Evolutionary conservation across 2,329 filamentous ascomycete genomes (phyloP), one percentile per base, ranked within the genome.

Genomic region (Metarhizium guizhouense): DNA sequence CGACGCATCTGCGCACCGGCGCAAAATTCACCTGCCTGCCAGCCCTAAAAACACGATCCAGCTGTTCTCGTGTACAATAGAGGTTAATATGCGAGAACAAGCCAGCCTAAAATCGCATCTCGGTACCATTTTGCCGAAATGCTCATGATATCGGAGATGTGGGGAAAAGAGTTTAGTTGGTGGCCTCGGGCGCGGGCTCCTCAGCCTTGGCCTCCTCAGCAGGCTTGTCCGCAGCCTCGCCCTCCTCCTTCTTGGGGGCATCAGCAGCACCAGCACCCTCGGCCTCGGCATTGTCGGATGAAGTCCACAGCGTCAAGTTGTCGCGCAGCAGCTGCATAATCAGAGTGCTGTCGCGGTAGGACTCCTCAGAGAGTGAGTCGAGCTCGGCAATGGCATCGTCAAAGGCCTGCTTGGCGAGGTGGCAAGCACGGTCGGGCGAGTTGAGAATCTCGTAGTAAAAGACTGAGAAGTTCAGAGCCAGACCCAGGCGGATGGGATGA

Each of bases 371-470:
- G 63, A 97, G 83, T 53, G 91, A 95, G 81, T 97, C 93, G 67
- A 97, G 90, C 85, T 97, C 92, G 70, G 93, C 93, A 74, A 97
- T 96, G 69, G 93, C 93, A 74, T 96, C 93, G 73, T 97, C 93
- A 71, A 97, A 97, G 52, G 94, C 93, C 82, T 97, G 93, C 86
- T 97, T 97, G 76, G 93, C 93, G 64, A 97, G 86, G 74, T 97
- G 93, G 85, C 93, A 97, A 70, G 93, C 93, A 72, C 89, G 90
- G 77, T 96, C 92, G 69, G 92, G 93, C 40, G 92, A 95, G 87
- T 96, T 97, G 72, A 96, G 82, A 74, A 96, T 96, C 84, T 96
- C 94, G 77, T 96, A 96, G 85, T 96, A 96, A 83, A 96, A 96
- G 69, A 96, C 93, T 62, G 92, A 96, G 85, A 97, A 96, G 87